Evolutionary conservation across 305 asterid species (phyloP), one percentile per base, ranked within the genome.

Genomic region (Fraxinus velutina): DNA sequence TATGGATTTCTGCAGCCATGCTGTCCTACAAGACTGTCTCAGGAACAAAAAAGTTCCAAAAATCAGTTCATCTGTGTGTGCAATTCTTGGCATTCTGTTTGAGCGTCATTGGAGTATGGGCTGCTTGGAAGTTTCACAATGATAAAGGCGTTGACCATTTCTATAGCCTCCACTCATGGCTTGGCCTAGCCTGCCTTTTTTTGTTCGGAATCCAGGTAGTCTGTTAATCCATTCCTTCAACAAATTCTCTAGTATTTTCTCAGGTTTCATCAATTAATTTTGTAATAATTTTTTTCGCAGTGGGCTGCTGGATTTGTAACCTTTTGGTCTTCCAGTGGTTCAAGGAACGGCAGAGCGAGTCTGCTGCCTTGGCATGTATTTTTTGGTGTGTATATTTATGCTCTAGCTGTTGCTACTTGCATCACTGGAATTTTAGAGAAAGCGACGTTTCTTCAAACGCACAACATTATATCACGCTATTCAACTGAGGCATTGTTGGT

Each of bases 161-260:
- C 88, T 94, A 92, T 83, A 94, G 95, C 87, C 97, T 95, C 83
- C 99, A 94, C 88, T 94, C 97, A 4, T 95, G 98, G 98, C 88
- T 95, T 22, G 99, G 99, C 83, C 85, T 95, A 19, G 89, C 91
- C 76, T 88, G 96, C 80, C 89, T 95, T 66, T 87, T 91, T 88
- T 82, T 95, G 88, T 95, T 95, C 81, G 94, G 88, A 80, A 73
- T 91, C 82, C 98, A 94, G 97, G 98, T 93, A 74, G 13, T n/a
- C 15, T 77, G 32, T 42, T 19, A 55, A 24, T 21, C 32, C 32
- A 6, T 55, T 2, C 27, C 71, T 22, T 8, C n/a, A 2, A 60
- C 6, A 60, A 60, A 60, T 60, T 60, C 71, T 60, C 70, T 6
- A 60, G 32, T 21, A 60, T 60, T 60, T 57, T 60, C 70, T 60